A percentile compares a stretch with the other conserved stretches of the same genome.
phyloP scores from a whole-genome alignment of 164 flowering plant species.

The Tetracentron sinense region DNA sequence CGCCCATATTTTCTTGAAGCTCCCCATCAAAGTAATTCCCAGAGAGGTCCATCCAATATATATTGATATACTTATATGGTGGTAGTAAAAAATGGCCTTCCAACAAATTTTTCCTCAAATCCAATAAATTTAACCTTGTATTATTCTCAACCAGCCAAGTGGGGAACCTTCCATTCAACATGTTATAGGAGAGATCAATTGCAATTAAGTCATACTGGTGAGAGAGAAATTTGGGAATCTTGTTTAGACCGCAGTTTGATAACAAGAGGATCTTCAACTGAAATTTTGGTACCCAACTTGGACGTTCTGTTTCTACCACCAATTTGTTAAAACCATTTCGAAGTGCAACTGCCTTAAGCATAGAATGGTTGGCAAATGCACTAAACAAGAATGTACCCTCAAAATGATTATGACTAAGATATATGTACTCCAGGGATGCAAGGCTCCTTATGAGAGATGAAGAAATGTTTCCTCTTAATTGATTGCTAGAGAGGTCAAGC shows the following conservation, averaged over 20 bases:
- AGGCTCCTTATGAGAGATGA: not conserved
- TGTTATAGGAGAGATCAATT: not conserved
- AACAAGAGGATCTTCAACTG: not conserved
- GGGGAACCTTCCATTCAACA: conserved; percentile 5
- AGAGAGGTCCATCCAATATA: conserved; percentile 1
- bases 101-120: not conserved
- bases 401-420: not conserved
- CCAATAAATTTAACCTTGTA: not conserved
- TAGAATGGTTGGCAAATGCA: not conserved
- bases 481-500: not conserved
- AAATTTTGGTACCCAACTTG: no score
- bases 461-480: conserved; percentile 4
- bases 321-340: not conserved
- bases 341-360: conserved; percentile 2
- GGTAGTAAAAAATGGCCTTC: not conserved
- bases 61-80: not conserved
- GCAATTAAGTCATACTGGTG: no score
- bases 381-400: not conserved
- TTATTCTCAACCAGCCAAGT: no score
- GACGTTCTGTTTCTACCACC: no score
- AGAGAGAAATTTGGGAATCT: not conserved
- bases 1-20: no score
- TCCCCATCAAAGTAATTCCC: not conserved
- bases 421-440: not conserved
- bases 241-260: conserved; percentile 1